Conservation (phyloP, 1,139 yeast genomes). For the Kodamaea arcana region DNA sequence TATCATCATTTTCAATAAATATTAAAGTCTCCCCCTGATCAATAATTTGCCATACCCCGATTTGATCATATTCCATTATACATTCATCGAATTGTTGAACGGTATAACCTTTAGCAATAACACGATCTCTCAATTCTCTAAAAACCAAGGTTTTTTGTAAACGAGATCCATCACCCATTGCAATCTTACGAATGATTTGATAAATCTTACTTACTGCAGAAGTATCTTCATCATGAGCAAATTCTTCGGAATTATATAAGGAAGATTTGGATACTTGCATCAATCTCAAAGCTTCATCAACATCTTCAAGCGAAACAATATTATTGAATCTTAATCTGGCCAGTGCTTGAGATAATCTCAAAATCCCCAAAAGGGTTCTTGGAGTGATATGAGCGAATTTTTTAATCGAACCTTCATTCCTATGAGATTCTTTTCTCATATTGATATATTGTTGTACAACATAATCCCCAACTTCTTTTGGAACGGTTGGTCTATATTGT, state of each 20-base stretch:
- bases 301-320: slow-evolving; percentile 71
- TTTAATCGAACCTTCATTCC: slow-evolving; percentile 70
- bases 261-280: slow-evolving; percentile 84
- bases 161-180: slow-evolving; percentile 43
- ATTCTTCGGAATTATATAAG: slow-evolving; percentile 52
- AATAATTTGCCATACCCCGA: slow-evolving; percentile 73
- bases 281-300: slow-evolving; percentile 91
- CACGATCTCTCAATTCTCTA: slow-evolving; percentile 60
- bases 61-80: slow-evolving; percentile 65
- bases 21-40: slow-evolving; percentile 61
- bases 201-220: slow-evolving; percentile 56
- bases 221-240: slow-evolving; percentile 44
- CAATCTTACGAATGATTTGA: slow-evolving; percentile 54
- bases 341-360: slow-evolving; percentile 90
- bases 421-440: slow-evolving; percentile 85
- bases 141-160: slow-evolving; percentile 46
- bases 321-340: slow-evolving; percentile 85
- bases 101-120: slow-evolving; percentile 80
- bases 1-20: slow-evolving; percentile 31
- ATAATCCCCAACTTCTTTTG: slow-evolving; percentile 83
- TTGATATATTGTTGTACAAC: slow-evolving; percentile 84
- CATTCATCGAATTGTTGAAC: slow-evolving; percentile 74
- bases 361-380: slow-evolving; percentile 84
- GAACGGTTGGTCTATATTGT: slow-evolving; percentile 78
- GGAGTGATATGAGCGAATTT: slow-evolving; percentile 93